Evolutionary conservation across 768 basidiomycete genomes (phyloP), one percentile per base, ranked within the genome.

Genomic region (Ramaria rubella): DNA sequence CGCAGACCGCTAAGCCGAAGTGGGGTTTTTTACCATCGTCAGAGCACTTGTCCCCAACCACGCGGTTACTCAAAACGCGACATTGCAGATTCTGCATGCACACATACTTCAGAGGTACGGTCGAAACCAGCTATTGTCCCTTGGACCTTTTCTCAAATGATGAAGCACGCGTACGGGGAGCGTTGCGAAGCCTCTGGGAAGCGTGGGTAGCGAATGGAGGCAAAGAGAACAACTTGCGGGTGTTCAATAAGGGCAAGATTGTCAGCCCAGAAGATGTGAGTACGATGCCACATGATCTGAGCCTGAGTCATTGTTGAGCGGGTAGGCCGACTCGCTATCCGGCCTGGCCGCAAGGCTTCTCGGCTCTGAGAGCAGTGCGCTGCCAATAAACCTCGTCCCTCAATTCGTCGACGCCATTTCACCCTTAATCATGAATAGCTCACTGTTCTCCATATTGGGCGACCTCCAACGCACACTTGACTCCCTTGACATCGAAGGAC

Each of bases 71-170:
- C 61, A 97, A 97, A 75, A 75, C 75, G 6, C 71, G 69, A 36
- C 85, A 87, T 15, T 95, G 94, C 73, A 81, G 95, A 60, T 94
- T 91, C 69, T 94, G 92, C 68, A 89, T 97, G 86, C 92, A 97
- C 68, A 75, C 82, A 1, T 75, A 81, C 58, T 65, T 83, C 64
- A 82, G 75, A 66, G 64, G 67, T 23, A 17, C 43, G 29, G 49
- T 55, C 46, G 65, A 75, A 17, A 70, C 67, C 26, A 72, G 72
- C 5, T 99, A 91, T 69, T 94, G 93, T 67, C 94, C 95, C 3
- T 73, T 99, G 55, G 95, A 99, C 70, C 74, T 99, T 21, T 97
- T 83, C 69, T 94, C 94, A 15, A 74, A 76, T 2, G 78, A 90
- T 23, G 69, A 77, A 49, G 52, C 33, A n/a, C 81, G 94, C 8